Conservation (phyloP, 306 rosid species). For the Boehmeria nivea region DNA sequence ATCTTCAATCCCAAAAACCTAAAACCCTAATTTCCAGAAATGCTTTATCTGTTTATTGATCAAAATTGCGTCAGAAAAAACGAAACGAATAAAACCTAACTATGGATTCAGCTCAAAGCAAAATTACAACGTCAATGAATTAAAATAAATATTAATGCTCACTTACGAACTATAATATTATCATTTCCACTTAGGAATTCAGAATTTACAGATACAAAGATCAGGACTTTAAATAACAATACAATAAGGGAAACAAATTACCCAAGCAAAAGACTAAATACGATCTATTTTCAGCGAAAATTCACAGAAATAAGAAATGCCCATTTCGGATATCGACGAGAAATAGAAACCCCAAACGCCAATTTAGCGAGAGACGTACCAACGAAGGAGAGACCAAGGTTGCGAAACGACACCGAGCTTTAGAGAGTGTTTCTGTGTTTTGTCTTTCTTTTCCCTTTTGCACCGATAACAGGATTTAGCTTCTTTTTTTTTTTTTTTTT, state of each 20-base stretch:
- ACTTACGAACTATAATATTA: too few species aligned
- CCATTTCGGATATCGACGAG: constrained; percentile 15
- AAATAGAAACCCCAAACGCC: constrained; percentile 16
- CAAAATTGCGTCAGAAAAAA: constrained; percentile 28
- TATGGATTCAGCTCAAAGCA: neutral
- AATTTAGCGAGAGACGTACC: constrained; percentile 26
- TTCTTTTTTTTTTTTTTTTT: neutral
- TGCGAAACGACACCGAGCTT: constrained; percentile 4
- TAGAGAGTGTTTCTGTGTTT: neutral
- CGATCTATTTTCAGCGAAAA: neutral
- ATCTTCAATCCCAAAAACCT: constrained; percentile 34
- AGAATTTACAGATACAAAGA: neutral
- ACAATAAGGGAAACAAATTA: constrained; percentile 5
- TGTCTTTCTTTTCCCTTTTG: neutral
- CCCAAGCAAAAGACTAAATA: neutral
- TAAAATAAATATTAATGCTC: too few species aligned
- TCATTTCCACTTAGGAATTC: too few species aligned
- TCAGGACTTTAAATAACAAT: neutral
- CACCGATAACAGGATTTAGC: constrained; percentile 4
- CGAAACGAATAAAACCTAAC: constrained; percentile 7
- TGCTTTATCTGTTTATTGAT: constrained; percentile 29
- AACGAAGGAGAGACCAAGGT: constrained; percentile 1
- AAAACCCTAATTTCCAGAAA: constrained; percentile 50
- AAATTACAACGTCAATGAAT: neutral
- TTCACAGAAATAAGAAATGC: constrained; percentile 1